Base-by-base conservation (phyloP, 1,284 basidiomycete genomes). In the Tilletia indica region DNA sequence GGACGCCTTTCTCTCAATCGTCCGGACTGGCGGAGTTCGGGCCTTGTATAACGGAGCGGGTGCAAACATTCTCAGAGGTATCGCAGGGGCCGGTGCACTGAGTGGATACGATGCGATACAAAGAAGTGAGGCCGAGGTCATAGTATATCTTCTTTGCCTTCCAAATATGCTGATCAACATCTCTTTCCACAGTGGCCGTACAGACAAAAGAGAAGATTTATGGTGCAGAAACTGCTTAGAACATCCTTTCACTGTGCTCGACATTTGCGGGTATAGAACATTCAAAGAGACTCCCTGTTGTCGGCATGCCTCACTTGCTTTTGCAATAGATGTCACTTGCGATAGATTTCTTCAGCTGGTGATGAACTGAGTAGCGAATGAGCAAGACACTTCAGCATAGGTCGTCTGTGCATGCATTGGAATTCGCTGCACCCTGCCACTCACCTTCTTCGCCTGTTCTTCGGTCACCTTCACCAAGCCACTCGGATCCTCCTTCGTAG, bases 31-130 rank as follows among this genome's bases (percentile, higher is more conserved):
- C 87, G 93, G 93, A 80, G 85, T 87, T 70, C 91, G 90, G 85
- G 93, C 92, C 11, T 88, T 94, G 80, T 94, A 94, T 90, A 93
- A 93, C 89, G 93, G 92, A 88, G 70, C 74, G 25, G 73, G 73
- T 61, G 74, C 72, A 70, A 68, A 71, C n/a, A 63, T 56, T 36
- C 14, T 68, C 6, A n/a, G 71, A 6, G 68, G 68, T 12, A 54
- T 63, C 19, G 68, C 68, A 36, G 56, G 56, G 4, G 68, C 68
- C 25, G 68, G 68, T 21, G 64, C 51, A 25, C 64, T 70, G 68
- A 12, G n/a, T n/a, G 39, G 56, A 16, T 70, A 70, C 51, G 68
- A 70, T 31, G 56, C 56, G 25, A 21, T 58, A 12, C 34, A 21
- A 58, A 21, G 56, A 31, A 5, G 56, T 58, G 34, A 31, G 56